Conservation (phyloP, 73 alveolate genomes). For the Stentor roeselii region DNA sequence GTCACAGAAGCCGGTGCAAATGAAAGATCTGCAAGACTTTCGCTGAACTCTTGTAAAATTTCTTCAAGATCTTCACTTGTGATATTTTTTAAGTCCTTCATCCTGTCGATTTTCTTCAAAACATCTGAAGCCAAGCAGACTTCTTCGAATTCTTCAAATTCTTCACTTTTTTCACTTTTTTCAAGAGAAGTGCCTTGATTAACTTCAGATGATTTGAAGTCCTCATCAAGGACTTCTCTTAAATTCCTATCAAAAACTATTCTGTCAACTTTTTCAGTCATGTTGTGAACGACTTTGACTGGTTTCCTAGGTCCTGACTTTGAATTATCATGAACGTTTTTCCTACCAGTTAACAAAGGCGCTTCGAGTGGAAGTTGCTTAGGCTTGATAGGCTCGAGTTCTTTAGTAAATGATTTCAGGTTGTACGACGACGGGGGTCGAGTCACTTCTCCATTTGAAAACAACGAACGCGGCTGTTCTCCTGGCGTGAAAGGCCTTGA, state of each 20-base stretch:
- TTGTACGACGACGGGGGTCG: neutral
- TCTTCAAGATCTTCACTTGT: neutral
- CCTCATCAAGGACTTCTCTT: too few relatives aligned
- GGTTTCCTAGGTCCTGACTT: neutral
- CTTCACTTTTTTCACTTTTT: slow-evolving; percentile 1
- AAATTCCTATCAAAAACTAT: too few relatives aligned
- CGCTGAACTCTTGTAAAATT: neutral
- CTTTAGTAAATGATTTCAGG: neutral
- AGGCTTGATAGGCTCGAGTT: neutral
- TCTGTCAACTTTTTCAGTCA: too few relatives aligned
- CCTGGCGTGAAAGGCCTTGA: slow-evolving; percentile 25
- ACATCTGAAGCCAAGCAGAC: neutral
- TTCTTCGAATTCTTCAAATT: neutral
- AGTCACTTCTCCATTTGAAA: neutral
- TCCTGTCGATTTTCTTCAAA: neutral
- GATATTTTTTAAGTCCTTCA: neutral
- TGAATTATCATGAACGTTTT: neutral
- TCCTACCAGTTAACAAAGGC: neutral
- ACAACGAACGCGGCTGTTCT: neutral
- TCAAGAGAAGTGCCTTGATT: neutral
- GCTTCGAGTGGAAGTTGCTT: neutral
- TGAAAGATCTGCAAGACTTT: neutral
- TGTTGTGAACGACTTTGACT: neutral
- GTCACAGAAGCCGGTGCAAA: neutral
- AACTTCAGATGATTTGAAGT: too few relatives aligned